Conservation (phyloP, 2,329 filamentous ascomycete species). For the Claviceps monticola region DNA sequence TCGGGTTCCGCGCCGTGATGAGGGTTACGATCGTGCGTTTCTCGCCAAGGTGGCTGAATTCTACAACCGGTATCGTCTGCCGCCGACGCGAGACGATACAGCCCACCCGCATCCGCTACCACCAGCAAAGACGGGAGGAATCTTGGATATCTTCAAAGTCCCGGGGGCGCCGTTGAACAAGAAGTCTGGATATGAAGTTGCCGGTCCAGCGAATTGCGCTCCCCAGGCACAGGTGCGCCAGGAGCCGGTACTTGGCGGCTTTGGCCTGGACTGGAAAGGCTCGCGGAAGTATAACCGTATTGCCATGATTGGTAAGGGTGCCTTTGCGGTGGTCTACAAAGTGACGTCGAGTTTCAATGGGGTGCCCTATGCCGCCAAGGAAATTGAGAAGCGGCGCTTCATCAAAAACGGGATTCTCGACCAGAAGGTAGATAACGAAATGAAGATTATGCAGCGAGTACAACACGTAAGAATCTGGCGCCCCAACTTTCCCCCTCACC, state of each 20-base stretch:
- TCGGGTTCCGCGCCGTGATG: constrained; percentile 65
- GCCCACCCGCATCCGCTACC: constrained; percentile 23
- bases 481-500: not conserved
- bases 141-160: constrained; percentile 23
- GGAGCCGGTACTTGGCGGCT: constrained; percentile 13
- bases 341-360: constrained; percentile 78
- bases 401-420: constrained; percentile 86
- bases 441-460: constrained; percentile 84
- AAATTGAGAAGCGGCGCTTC: constrained; percentile 84
- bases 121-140: constrained; percentile 27
- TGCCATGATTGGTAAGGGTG: constrained; percentile 74
- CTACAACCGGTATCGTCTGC: constrained; percentile 29
- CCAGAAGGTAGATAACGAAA: constrained; percentile 89
- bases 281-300: constrained; percentile 74
- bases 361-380: constrained; percentile 76
- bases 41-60: constrained; percentile 55
- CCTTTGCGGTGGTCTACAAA: constrained; percentile 88
- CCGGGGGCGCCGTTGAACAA: constrained; percentile 9
- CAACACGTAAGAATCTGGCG: constrained; percentile 50
- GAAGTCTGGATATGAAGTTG: constrained; percentile 1
- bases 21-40: constrained; percentile 50
- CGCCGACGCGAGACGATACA: constrained; percentile 33
- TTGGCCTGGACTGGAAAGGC: constrained; percentile 62
- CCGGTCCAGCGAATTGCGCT: constrained; percentile 5
- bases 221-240: constrained; percentile 13